These are phyloP conservation scores for Hydnomerulius pinastri DNA, from an alignment of 768 basidiomycete species.

Conservation along the genomic window DNA sequence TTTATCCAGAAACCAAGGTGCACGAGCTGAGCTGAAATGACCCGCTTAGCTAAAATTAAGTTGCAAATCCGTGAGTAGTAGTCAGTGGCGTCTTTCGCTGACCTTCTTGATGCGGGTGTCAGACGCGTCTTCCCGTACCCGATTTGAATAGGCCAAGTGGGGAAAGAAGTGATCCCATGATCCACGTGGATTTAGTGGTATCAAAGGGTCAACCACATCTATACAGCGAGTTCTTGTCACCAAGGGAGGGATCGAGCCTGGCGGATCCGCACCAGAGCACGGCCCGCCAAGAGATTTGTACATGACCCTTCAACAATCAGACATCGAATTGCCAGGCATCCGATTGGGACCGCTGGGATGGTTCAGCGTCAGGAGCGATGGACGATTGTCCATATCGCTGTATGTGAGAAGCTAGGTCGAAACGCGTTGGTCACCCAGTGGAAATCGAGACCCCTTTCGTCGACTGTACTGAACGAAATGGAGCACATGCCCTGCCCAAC, in stretches of 20 bases:
- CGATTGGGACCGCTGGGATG: too few species aligned
- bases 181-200: conserved; percentile 1
- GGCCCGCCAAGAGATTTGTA: too few species aligned
- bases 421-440: too few species aligned
- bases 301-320: too few species aligned
- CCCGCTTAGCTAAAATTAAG: conserved; percentile 31
- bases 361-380: too few species aligned
- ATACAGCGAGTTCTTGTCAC: too few species aligned
- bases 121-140: conserved; percentile 8
- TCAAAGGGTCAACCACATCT: conserved; percentile 9
- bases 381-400: too few species aligned
- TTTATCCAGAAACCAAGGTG: conserved; percentile 25
- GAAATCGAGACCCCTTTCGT: conserved; percentile 4
- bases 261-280: too few species aligned
- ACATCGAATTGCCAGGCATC: too few species aligned
- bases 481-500: background rate
- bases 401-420: too few species aligned
- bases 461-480: background rate
- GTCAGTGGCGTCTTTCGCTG: conserved; percentile 12
- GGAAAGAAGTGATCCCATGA: conserved; percentile 9
- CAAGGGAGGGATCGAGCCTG: background rate
- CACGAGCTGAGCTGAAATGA: conserved; percentile 14
- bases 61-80: conserved; percentile 27
- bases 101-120: conserved; percentile 29
- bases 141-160: conserved; percentile 22